Base-by-base conservation (phyloP, 306 rosid genomes). In the Cucurbita argyrosperma region DNA sequence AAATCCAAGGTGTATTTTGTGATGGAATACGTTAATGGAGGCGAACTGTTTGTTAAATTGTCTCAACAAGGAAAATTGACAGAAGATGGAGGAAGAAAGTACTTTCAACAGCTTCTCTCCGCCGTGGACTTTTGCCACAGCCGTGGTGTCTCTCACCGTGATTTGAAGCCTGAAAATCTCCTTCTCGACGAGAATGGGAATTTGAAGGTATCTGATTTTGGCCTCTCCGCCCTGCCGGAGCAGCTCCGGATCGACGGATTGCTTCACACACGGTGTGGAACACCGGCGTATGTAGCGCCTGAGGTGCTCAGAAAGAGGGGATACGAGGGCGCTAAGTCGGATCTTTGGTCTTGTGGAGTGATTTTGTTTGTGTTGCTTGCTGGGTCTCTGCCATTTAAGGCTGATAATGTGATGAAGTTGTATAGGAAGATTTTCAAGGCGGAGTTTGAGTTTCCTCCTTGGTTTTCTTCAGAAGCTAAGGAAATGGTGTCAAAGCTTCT, bases 201-300 rank as follows among this genome's bases (percentile, higher is more conserved):
- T 23, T 65, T 92, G 6, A 92, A 92, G 18, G 88, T 90, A 23
- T 92, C 97, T 0, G 97, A 92, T 82, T 92, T 92, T 0, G 96
- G 97, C 0, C 79, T 92, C 37, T 92, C 97, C 0, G 85, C 96
- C 0, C 42, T 92, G 76, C 92, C 96, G 35, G 90, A 92, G 26
- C 92, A 90, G 55, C 84, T 80, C 16, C 66, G 90, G 42, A 74
- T 72, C 11, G 96, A 92, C n/a, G 95, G 97, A 1, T 72, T 92
- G 87, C 89, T 92, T 0, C 47, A 87, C 15, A 92, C 97, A 1
- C 90, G 85, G 18, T 92, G 97, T 14, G 97, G 97, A 0, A 92
- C 97, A 0, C 97, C 95, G 5, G 89, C 96, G 0, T 92, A 92
- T 8, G 92, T 90, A n/a, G 97, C 96, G 2, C 97, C 97, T 0